phyloP scores from a whole-genome alignment of 345 rosid species.

The Punica granatum region DNA sequence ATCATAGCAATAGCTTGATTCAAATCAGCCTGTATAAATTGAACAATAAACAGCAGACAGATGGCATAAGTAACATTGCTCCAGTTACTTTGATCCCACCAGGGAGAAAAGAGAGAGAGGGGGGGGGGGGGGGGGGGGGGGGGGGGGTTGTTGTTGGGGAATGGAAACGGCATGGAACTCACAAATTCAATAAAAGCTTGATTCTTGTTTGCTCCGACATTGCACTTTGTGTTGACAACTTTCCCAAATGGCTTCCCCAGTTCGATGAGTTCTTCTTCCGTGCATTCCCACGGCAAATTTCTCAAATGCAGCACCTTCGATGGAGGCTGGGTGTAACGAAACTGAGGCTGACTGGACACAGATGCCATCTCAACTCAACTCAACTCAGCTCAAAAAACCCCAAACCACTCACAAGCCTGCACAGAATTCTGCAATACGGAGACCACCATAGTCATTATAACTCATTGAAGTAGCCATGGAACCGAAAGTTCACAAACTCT shows the following conservation, averaged over 20 bases:
- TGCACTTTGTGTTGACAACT: conserved; percentile 95
- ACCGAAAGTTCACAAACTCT: background rate
- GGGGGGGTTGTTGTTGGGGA: no score
- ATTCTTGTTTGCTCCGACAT: conserved; percentile 95
- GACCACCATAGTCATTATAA: background rate
- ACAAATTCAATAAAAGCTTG: conserved; percentile 99
- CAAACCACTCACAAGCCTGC: conserved; percentile 1
- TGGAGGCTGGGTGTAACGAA: conserved; percentile 96
- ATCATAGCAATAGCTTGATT: conserved; percentile 99
- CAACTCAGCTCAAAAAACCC: conserved; percentile 5
- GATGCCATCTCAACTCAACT: conserved; percentile 60
- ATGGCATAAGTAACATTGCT: background rate
- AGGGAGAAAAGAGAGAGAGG: background rate
- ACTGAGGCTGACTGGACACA: conserved; percentile 94
- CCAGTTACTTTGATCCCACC: background rate
- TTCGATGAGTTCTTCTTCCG: conserved; percentile 87
- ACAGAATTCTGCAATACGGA: background rate
- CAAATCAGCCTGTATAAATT: conserved; percentile 60
- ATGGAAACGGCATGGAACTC: conserved; percentile 22
- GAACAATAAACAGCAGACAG: conserved; percentile 1
- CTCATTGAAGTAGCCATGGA: background rate
- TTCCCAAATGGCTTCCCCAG: conserved; percentile 97
- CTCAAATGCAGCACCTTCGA: conserved; percentile 97
- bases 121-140: no score
- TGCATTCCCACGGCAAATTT: conserved; percentile 99